A percentile compares a stretch with the other conserved stretches of the same genome.
Evolutionary conservation across 2,329 filamentous ascomycete species (phyloP).

Genomic region (Helotiales sp.): DNA sequence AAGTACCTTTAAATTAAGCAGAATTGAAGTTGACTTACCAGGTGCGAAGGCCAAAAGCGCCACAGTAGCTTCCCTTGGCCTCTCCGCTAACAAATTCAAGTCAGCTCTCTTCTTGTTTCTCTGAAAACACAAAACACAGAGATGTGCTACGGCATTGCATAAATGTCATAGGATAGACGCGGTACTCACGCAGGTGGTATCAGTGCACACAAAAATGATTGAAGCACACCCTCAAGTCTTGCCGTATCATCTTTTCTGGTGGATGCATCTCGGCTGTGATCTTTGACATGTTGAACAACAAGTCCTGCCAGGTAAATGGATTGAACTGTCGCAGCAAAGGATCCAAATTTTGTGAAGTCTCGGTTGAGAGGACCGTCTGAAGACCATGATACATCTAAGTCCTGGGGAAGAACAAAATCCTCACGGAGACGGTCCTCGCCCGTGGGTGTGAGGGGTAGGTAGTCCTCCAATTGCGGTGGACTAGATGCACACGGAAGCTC

Average conservation of each 20-base stretch:
- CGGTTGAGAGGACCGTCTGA: not conserved
- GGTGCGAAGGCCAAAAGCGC: slow-evolving; percentile 20
- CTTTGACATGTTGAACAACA: slow-evolving; percentile 21
- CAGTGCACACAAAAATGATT: slow-evolving; percentile 23
- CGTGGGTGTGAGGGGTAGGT: slow-evolving; percentile 17
- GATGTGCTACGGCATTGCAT: not conserved
- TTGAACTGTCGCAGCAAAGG: slow-evolving; percentile 27
- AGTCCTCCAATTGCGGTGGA: slow-evolving; percentile 20
- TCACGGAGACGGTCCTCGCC: slow-evolving; percentile 13
- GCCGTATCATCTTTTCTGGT: slow-evolving; percentile 12
- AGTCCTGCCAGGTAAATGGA: slow-evolving; percentile 23
- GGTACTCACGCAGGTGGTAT: slow-evolving; percentile 26
- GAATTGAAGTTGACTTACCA: slow-evolving; percentile 5
- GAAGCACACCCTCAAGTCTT: slow-evolving; percentile 22
- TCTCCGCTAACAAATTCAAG: slow-evolving; percentile 7
- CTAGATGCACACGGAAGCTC: slow-evolving; percentile 26
- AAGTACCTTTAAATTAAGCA: not conserved
- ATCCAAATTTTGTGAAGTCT: slow-evolving; percentile 19
- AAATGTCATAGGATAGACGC: not conserved
- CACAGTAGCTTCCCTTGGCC: slow-evolving; percentile 24
- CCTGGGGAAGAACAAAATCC: slow-evolving; percentile 26
- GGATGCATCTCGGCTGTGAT: not conserved
- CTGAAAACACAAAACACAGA: not conserved
- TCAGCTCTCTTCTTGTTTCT: not conserved
- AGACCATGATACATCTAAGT: slow-evolving; percentile 5